phyloP scores from a whole-genome alignment of 2,329 filamentous ascomycete species.

The Ophiobolus disseminans region DNA sequence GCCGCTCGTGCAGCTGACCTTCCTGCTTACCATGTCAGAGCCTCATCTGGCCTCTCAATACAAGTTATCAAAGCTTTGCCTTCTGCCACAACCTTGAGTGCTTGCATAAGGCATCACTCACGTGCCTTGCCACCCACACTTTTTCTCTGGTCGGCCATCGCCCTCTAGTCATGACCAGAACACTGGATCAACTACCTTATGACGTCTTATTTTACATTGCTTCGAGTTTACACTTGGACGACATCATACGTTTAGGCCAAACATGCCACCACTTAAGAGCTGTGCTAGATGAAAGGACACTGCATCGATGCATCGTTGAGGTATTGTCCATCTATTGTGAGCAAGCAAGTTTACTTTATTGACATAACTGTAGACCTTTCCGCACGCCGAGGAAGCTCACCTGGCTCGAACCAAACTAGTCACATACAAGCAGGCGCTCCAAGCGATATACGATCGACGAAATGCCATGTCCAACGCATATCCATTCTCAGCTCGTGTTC shows the following conservation, averaged over 20 bases:
- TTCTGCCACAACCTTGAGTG: background rate
- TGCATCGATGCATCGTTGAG: slow-evolving; percentile 60
- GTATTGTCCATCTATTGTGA: slow-evolving; percentile 2
- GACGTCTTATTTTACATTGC: slow-evolving; percentile 70
- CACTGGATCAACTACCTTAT: slow-evolving; percentile 62
- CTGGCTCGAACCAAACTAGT: slow-evolving; percentile 46
- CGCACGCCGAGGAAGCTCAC: slow-evolving; percentile 55
- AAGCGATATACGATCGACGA: slow-evolving; percentile 67
- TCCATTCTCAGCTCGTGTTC: slow-evolving; percentile 67
- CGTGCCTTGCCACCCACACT: background rate
- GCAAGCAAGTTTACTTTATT: background rate
- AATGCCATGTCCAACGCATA: slow-evolving; percentile 66
- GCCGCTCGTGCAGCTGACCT: too few relatives aligned
- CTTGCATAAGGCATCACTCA: background rate
- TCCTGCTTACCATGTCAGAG: too few relatives aligned
- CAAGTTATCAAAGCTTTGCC: background rate
- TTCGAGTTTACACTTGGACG: slow-evolving; percentile 62
- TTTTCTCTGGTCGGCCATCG: background rate
- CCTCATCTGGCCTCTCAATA: too few relatives aligned
- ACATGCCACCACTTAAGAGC: slow-evolving; percentile 61
- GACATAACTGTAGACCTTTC: slow-evolving; percentile 46
- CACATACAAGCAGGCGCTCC: slow-evolving; percentile 62
- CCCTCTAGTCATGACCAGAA: slow-evolving; percentile 31
- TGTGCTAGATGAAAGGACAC: slow-evolving; percentile 61
- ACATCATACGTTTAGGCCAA: slow-evolving; percentile 64